Conservation (phyloP, 495 filamentous ascomycete species). For the Tuber indicum region DNA sequence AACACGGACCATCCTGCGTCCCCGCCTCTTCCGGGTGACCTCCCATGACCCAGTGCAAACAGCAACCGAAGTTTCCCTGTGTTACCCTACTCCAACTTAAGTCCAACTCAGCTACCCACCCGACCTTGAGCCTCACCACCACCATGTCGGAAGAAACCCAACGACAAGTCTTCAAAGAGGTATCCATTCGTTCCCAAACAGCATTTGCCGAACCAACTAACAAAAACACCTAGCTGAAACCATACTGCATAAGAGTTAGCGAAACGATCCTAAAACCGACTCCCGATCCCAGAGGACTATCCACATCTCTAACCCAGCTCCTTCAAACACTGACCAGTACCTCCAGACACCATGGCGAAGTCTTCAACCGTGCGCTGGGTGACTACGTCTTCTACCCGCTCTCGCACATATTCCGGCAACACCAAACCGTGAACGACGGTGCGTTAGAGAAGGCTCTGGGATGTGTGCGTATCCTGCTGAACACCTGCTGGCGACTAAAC, state of each 20-base stretch:
- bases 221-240: neutral
- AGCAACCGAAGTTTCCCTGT: neutral
- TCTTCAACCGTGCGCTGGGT: conserved; percentile 72
- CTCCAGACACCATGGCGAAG: conserved; percentile 43
- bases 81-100: neutral
- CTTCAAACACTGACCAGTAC: neutral
- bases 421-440: conserved; percentile 62
- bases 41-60: neutral
- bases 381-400: conserved; percentile 94
- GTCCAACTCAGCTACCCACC: neutral
- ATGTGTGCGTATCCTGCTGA: conserved; percentile 64
- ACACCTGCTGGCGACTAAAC: conserved; percentile 65
- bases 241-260: neutral
- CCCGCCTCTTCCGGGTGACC: neutral
- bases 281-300: neutral
- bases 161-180: conserved; percentile 2
- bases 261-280: neutral
- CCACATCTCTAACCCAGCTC: neutral
- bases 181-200: neutral
- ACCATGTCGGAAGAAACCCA: neutral
- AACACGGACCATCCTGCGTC: neutral
- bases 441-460: conserved; percentile 68
- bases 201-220: neutral
- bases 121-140: neutral
- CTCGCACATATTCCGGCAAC: conserved; percentile 73